Evolutionary conservation across 768 basidiomycete genomes (phyloP).

Genomic region (Trametopsis cervina): DNA sequence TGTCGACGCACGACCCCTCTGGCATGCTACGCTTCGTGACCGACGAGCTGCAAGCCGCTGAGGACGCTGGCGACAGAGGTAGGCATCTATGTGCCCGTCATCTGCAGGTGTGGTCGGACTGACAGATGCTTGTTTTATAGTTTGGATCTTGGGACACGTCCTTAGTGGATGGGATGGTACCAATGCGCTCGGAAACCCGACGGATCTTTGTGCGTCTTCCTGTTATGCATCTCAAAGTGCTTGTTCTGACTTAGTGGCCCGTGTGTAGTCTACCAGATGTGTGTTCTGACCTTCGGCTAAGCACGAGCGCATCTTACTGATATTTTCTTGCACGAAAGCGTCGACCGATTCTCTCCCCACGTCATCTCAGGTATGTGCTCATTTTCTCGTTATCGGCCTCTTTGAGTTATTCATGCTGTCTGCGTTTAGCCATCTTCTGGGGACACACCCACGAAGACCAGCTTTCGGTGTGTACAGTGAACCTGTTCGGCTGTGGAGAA

Average conservation of each 20-base stretch:
- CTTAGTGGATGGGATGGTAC: conserved; percentile 65
- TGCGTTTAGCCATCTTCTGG: conserved; percentile 77
- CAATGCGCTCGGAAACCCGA: conserved; percentile 57
- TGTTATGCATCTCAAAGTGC: conserved; percentile 28
- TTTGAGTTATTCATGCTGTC: conserved; percentile 9
- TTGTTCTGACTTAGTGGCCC: conserved; percentile 14
- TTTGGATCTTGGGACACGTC: conserved; percentile 52
- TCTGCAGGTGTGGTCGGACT: background rate
- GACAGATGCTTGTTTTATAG: conserved; percentile 22
- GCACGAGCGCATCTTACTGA: background rate
- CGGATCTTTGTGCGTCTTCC: conserved; percentile 52
- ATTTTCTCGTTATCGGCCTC: background rate
- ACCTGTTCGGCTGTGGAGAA: background rate
- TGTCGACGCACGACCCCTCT: conserved; percentile 59
- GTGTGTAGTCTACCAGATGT: conserved; percentile 44
- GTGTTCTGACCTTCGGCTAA: conserved; percentile 7
- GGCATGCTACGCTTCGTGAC: conserved; percentile 76
- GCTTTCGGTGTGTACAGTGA: conserved; percentile 40
- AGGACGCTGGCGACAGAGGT: conserved; percentile 71
- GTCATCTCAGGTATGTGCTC: conserved; percentile 61
- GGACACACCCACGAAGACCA: conserved; percentile 77
- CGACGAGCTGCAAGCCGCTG: conserved; percentile 71
- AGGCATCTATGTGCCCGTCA: conserved; percentile 13
- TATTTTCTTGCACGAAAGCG: conserved; percentile 34
- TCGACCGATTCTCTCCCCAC: conserved; percentile 74